Evolutionary conservation across 495 filamentous ascomycete species (phyloP).

Genomic region (Chaetomium tenue): DNA sequence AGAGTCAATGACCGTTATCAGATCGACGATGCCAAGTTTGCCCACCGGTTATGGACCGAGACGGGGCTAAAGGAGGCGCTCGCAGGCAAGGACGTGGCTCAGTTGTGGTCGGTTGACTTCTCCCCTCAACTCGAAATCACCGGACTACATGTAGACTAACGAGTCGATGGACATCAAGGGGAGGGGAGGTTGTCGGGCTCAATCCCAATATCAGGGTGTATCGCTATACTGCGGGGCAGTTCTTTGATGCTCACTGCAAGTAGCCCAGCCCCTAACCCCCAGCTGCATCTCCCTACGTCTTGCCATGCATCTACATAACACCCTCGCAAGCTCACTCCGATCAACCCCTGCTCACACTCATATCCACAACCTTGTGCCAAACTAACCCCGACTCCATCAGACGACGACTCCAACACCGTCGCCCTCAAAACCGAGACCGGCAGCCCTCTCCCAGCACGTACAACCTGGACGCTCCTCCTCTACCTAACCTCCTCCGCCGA

Average conservation of each 20-base stretch:
- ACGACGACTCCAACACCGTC: conserved; percentile 76
- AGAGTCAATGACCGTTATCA: conserved; percentile 92
- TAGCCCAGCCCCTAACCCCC: conserved; percentile 16
- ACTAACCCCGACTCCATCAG: conserved; percentile 39
- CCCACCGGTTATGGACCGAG: conserved; percentile 67
- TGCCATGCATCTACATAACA: too few relatives aligned
- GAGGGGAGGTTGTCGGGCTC: conserved; percentile 78
- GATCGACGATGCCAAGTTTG: conserved; percentile 71
- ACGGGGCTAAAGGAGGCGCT: conserved; percentile 58
- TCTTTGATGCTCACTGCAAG: conserved; percentile 85
- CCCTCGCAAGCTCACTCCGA: neutral
- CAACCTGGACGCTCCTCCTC: conserved; percentile 89
- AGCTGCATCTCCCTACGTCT: too few relatives aligned
- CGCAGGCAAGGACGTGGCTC: conserved; percentile 33
- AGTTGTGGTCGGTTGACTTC: conserved; percentile 35
- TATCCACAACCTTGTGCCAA: neutral
- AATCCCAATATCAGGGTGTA: conserved; percentile 91
- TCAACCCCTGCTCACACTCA: neutral
- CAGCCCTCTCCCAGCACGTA: conserved; percentile 57
- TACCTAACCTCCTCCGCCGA: conserved; percentile 68
- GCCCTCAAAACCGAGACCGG: conserved; percentile 47
- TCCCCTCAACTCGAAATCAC: neutral
- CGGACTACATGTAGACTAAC: neutral
- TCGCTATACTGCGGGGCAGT: conserved; percentile 82
- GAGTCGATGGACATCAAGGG: conserved; percentile 53